These are phyloP conservation scores for Lepidium didymum DNA, from an alignment of 345 rosid species.

Conservation along the genomic window DNA sequence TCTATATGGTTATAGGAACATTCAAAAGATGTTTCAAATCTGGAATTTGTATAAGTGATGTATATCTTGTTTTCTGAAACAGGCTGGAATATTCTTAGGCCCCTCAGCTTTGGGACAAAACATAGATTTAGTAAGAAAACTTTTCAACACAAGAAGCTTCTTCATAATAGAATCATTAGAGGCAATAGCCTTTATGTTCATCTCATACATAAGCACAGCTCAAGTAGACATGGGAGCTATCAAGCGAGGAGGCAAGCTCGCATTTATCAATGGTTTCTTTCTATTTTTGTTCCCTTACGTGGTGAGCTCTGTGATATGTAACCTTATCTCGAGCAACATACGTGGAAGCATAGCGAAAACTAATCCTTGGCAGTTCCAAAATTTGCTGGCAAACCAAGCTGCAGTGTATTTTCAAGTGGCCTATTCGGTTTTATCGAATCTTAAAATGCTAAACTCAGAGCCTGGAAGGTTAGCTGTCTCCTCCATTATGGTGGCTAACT, in stretches of 20 bases:
- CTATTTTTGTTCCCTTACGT: conserved; percentile 20
- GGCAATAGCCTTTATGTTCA: conserved; percentile 20
- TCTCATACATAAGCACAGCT: conserved; percentile 26
- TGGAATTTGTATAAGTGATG: too few relatives aligned
- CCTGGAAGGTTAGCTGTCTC: conserved; percentile 36
- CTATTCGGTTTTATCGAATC: conserved; percentile 23
- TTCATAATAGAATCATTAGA: conserved; percentile 18
- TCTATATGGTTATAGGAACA: background rate
- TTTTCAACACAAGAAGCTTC: conserved; percentile 18
- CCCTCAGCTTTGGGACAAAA: conserved; percentile 24
- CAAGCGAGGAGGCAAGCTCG: conserved; percentile 27
- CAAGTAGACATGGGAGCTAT: conserved; percentile 23
- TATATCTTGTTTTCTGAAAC: background rate
- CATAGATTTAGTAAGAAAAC: background rate
- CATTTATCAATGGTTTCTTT: conserved; percentile 26
- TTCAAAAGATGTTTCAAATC: background rate
- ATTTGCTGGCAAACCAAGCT: background rate
- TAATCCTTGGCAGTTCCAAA: background rate
- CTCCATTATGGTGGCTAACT: conserved; percentile 27
- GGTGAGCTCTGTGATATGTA: background rate
- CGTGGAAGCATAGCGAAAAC: conserved; percentile 2
- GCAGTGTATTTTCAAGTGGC: conserved; percentile 27
- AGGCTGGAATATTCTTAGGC: conserved; percentile 39
- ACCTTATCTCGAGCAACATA: background rate
- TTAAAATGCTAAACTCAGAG: conserved; percentile 39